These are phyloP conservation scores for Erysimum cheiri DNA, from an alignment of 441 rosid species.

Conservation along the genomic window DNA sequence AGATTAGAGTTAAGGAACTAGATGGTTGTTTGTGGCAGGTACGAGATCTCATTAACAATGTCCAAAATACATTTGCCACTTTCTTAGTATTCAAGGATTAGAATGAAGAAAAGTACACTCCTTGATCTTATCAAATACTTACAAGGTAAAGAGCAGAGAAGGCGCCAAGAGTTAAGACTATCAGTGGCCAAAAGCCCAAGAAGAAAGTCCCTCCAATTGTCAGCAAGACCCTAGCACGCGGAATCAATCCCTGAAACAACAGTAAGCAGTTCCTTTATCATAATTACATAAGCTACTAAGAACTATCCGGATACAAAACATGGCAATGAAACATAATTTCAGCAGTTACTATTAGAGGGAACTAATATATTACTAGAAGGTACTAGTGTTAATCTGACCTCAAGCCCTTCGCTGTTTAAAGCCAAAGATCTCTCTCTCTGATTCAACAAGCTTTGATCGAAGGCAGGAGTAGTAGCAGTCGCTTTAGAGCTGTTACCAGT, in stretches of 20 bases:
- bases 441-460: constrained; percentile 66
- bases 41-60: not conserved
- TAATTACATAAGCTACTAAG: not conserved
- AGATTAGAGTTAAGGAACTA: not conserved
- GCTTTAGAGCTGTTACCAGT: constrained; percentile 51
- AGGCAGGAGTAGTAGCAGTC: constrained; percentile 69
- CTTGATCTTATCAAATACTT: constrained; percentile 44
- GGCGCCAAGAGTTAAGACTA: constrained; percentile 68
- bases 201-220: constrained; percentile 93
- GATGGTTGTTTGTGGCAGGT: not conserved
- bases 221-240: constrained; percentile 84
- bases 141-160: constrained; percentile 83
- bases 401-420: constrained; percentile 96
- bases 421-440: constrained; percentile 91
- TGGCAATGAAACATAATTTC: not conserved
- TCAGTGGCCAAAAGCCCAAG: constrained; percentile 87
- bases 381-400: constrained; percentile 53
- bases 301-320: not conserved
- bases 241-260: constrained; percentile 84
- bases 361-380: not conserved
- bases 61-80: not conserved
- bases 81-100: not conserved
- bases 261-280: not conserved
- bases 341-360: not conserved
- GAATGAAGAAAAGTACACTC: not conserved